phyloP scores from a whole-genome alignment of 1,284 basidiomycete species.

The Ceraceosorus guamensis region DNA sequence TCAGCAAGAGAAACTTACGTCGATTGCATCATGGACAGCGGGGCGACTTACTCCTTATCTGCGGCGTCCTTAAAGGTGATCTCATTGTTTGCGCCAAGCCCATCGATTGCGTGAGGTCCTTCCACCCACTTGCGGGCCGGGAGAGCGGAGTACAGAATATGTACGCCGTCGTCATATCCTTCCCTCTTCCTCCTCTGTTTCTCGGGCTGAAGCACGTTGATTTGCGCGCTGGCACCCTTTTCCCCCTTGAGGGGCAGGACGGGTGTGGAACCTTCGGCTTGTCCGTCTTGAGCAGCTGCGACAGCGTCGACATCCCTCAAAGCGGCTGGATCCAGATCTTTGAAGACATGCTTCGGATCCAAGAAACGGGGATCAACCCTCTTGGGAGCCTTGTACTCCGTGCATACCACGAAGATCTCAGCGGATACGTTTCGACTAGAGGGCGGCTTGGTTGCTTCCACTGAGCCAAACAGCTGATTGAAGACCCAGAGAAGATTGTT shows the following conservation, averaged over 20 bases:
- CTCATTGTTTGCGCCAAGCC: conserved; percentile 76
- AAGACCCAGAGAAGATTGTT: conserved; percentile 99
- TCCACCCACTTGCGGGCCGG: conserved; percentile 69
- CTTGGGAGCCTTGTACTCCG: conserved; percentile 87
- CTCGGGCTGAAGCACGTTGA: conserved; percentile 92
- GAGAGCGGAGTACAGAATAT: conserved; percentile 75
- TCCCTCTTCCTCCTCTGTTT: conserved; percentile 89
- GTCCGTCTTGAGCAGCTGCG: not conserved
- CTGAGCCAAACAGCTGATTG: conserved; percentile 87
- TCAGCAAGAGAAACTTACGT: not conserved
- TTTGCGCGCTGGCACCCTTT: conserved; percentile 40
- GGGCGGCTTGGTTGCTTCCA: conserved; percentile 97
- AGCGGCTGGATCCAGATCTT: conserved; percentile 61
- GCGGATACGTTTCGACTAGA: conserved; percentile 98
- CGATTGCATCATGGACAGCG: too few species aligned
- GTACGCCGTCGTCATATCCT: conserved; percentile 92
- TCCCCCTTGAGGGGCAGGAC: conserved; percentile 31
- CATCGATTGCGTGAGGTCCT: conserved; percentile 55
- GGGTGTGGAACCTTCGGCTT: conserved; percentile 9
- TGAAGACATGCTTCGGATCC: conserved; percentile 95
- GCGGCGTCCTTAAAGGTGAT: conserved; percentile 65
- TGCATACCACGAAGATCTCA: conserved; percentile 98
- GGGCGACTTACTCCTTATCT: conserved; percentile 57
- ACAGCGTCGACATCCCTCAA: too few species aligned
- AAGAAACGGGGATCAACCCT: conserved; percentile 97